These are phyloP conservation scores for Nematodospora valgi DNA, from an alignment of 805 yeast species.

Conservation along the genomic window DNA sequence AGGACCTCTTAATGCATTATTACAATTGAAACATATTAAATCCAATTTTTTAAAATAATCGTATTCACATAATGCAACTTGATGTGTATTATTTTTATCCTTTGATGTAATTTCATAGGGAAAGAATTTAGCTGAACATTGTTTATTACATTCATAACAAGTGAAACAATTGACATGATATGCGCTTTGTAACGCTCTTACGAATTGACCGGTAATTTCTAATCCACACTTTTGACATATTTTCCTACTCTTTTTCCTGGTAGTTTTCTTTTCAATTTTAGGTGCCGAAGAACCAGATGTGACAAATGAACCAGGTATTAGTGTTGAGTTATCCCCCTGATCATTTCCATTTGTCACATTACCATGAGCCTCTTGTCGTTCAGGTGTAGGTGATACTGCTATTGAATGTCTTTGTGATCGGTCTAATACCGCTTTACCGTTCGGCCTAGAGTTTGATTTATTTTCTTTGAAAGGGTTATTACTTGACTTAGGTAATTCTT, in stretches of 20 bases:
- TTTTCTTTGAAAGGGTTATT: constrained; percentile 8
- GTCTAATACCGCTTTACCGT: constrained; percentile 1
- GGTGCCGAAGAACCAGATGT: too few relatives aligned
- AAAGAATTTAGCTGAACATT: constrained; percentile 84
- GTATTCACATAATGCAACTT: constrained; percentile 75
- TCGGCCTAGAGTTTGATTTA: constrained; percentile 1
- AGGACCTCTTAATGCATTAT: constrained; percentile 82
- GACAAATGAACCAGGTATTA: too few relatives aligned
- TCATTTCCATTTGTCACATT: neutral
- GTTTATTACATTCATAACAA: constrained; percentile 79
- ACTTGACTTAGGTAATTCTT: too few relatives aligned
- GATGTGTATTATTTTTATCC: constrained; percentile 35
- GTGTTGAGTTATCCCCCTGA: too few relatives aligned
- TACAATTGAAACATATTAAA: constrained; percentile 82
- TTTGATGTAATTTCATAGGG: constrained; percentile 54
- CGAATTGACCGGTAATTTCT: constrained; percentile 62
- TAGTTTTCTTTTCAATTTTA: neutral
- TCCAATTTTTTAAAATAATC: constrained; percentile 86
- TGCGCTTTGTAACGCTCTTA: constrained; percentile 74
- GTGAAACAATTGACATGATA: constrained; percentile 87
- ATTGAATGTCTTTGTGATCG: constrained; percentile 25
- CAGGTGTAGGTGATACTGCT: constrained; percentile 22
- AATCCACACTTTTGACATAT: constrained; percentile 34
- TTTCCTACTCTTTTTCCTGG: constrained; percentile 17
- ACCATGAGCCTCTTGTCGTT: constrained; percentile 1